phyloP scores from a whole-genome alignment of 345 rosid species.

The Moricandia arvensis region DNA sequence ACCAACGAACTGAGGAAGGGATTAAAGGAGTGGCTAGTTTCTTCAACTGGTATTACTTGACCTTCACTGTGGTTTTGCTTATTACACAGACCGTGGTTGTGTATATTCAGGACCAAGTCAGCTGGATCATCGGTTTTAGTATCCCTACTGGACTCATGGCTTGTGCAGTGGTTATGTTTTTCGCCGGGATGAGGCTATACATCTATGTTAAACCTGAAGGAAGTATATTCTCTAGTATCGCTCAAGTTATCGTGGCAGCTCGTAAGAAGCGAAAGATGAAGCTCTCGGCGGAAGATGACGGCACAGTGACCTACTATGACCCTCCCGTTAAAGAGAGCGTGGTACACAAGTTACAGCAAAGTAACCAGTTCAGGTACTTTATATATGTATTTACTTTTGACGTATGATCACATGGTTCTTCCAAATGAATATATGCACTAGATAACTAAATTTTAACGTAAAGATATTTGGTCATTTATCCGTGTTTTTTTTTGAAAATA shows the following conservation, averaged over 20 bases:
- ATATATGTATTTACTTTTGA: not conserved
- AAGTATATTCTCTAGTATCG: constrained; percentile 58
- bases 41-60: constrained; percentile 71
- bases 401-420: not conserved
- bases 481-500: not conserved
- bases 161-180: constrained; percentile 50
- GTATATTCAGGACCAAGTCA: constrained; percentile 67
- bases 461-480: not conserved
- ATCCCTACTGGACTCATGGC: constrained; percentile 70
- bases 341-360: constrained; percentile 52
- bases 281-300: constrained; percentile 40
- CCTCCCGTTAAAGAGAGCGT: constrained; percentile 38
- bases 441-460: not conserved
- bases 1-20: constrained; percentile 60
- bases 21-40: constrained; percentile 60
- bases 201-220: constrained; percentile 63
- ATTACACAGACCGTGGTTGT: constrained; percentile 59
- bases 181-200: constrained; percentile 57
- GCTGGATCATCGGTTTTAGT: constrained; percentile 77
- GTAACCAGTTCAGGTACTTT: constrained; percentile 61
- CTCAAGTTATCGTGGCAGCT: constrained; percentile 61
- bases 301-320: constrained; percentile 37
- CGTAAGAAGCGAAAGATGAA: constrained; percentile 43
- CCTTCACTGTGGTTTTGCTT: constrained; percentile 59
- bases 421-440: not conserved